A percentile compares a stretch with the other conserved stretches of the same genome.
Evolutionary conservation across 768 basidiomycete species (phyloP).

Genomic region (Cubamyces sp.): DNA sequence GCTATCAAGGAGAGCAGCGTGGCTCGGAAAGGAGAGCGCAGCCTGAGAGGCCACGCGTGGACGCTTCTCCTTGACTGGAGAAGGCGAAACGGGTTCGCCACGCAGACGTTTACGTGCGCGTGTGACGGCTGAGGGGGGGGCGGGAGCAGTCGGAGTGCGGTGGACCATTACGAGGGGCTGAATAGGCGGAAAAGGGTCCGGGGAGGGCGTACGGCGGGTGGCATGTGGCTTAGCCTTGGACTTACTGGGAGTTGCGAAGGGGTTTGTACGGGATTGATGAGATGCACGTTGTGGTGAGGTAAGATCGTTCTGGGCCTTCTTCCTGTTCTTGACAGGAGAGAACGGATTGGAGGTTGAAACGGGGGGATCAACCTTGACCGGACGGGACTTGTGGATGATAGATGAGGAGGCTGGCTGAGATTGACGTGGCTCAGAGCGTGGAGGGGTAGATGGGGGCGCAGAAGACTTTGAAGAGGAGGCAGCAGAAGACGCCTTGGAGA

Average conservation of each 20-base stretch:
- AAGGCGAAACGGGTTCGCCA: constrained; percentile 83
- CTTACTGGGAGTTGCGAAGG: constrained; percentile 50
- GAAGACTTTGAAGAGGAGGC: constrained; percentile 32
- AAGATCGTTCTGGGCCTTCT: constrained; percentile 38
- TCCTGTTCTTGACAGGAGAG: constrained; percentile 73
- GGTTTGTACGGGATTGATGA: constrained; percentile 41
- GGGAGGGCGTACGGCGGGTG: constrained; percentile 37
- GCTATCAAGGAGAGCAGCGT: constrained; percentile 35
- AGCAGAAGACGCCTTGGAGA: constrained; percentile 51
- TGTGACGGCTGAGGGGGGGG: constrained; percentile 50
- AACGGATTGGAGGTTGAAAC: constrained; percentile 73
- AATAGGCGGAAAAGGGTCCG: constrained; percentile 47
- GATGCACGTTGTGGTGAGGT: constrained; percentile 25
- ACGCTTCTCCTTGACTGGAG: constrained; percentile 78
- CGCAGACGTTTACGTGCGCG: constrained; percentile 81
- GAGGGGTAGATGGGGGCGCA: constrained; percentile 42
- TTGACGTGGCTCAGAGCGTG: constrained; percentile 35
- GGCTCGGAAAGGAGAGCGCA: constrained; percentile 42
- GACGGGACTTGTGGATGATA: constrained; percentile 54
- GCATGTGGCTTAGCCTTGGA: constrained; percentile 28
- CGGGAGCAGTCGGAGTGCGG: constrained; percentile 19
- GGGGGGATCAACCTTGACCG: constrained; percentile 54
- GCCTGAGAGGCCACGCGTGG: constrained; percentile 54
- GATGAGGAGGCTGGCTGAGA: constrained; percentile 38
- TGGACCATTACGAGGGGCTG: constrained; percentile 29